Evolutionary conservation across 495 filamentous ascomycete species (phyloP).

Genomic region (Podospora pseudoanserina): DNA sequence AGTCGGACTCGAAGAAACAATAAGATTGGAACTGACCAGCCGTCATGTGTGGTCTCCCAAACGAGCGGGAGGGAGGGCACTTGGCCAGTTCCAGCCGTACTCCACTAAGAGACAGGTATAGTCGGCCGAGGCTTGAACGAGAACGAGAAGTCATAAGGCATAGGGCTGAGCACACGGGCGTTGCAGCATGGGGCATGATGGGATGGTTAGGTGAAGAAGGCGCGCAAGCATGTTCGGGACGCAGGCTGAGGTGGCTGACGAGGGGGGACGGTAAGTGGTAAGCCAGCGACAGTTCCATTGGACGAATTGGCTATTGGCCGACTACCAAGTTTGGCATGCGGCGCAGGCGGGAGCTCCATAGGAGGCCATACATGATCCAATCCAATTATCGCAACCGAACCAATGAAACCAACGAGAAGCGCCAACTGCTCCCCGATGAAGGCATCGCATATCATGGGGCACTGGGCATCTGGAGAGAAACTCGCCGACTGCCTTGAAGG

Average conservation of each 20-base stretch:
- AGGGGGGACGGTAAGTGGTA: background rate
- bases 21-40: background rate
- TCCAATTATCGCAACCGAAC: slow-evolving; percentile 14
- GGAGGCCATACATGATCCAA: slow-evolving; percentile 7
- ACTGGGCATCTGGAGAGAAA: background rate
- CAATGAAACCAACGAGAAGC: background rate
- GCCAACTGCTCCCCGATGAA: background rate
- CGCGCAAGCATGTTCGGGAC: background rate
- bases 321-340: slow-evolving; percentile 6
- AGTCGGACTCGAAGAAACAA: background rate
- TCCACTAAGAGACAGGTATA: background rate
- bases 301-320: background rate
- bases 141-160: slow-evolving; percentile 12
- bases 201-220: background rate
- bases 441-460: background rate
- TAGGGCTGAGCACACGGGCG: slow-evolving; percentile 3
- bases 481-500: background rate
- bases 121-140: background rate
- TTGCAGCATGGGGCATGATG: slow-evolving; percentile 1
- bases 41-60: background rate
- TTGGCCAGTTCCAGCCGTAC: background rate
- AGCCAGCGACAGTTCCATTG: slow-evolving; percentile 6
- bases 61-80: background rate
- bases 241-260: background rate
- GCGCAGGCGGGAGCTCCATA: slow-evolving; percentile 9